Base-by-base conservation (phyloP, 2,329 filamentous ascomycete species). In the Microcyclosporella mali region DNA sequence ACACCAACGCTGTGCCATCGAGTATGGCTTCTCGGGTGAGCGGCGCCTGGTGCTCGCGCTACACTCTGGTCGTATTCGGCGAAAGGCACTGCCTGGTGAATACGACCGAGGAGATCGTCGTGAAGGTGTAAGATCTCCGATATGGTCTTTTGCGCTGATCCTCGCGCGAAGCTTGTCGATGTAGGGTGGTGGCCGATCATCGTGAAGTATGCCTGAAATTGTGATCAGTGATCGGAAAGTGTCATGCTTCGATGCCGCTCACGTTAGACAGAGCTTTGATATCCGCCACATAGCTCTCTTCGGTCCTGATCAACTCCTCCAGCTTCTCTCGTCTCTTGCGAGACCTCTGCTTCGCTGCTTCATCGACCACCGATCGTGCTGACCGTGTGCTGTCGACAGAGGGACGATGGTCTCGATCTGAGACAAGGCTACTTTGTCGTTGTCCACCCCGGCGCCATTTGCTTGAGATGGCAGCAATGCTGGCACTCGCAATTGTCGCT, bases 201-300 rank as follows among this genome's bases (percentile, higher is more conserved):
- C 37, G 69, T 70, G 53, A 71, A 72, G 57, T 69, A 68, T 40
- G 67, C 67, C 68, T 62, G 50, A 27, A 9, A 12, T 14, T 16
- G 15, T 15, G 9, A 15, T 39, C 16, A 29, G 11, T n/a, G 19
- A 9, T 32, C 11, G 6, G 17, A 32, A 9, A 16, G 10, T 39
- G 27, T 17, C 9, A 10, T 19, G 2, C 37, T 30, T 18, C 21
- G 33, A 17, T 15, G 19, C 15, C 42, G 18, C 79, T 60, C 69
- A 90, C 89, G 66, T 94, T 88, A 61, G 85, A 84, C 46, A 97
- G 71, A 52, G 92, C 88, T 56, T 87, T 87, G 45, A 97, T 66
- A 57, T 95, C 90, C 12, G 82, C 79, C 55, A 97, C 82, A 61
- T 97, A 97, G 57, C 83, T 80, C 61, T 92, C 85, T 64, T 97